phyloP scores from a whole-genome alignment of 331 rosid genomes.

The Quercus tomentella region DNA sequence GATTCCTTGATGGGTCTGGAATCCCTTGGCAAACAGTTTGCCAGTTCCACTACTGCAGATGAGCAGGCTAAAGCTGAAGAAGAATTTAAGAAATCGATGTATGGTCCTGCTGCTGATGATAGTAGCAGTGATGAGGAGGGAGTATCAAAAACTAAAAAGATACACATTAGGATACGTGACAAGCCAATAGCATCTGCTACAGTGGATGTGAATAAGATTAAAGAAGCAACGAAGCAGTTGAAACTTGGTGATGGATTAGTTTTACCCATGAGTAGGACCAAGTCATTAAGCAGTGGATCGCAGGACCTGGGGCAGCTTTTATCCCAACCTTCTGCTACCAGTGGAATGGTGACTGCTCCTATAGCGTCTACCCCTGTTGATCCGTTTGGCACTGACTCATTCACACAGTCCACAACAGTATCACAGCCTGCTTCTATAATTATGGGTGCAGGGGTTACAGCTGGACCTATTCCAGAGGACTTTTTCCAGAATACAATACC shows the following conservation, averaged over 20 bases:
- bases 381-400: slow-evolving; percentile 57
- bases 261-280: slow-evolving; percentile 66
- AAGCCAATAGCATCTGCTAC: slow-evolving; percentile 65
- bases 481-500: slow-evolving; percentile 92
- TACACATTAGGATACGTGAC: slow-evolving; percentile 85
- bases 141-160: slow-evolving; percentile 66
- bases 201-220: slow-evolving; percentile 88
- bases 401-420: slow-evolving; percentile 42
- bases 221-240: slow-evolving; percentile 91
- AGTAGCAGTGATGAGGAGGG: slow-evolving; percentile 99
- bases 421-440: slow-evolving; percentile 47
- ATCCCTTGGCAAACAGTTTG: slow-evolving; percentile 48
- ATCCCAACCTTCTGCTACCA: slow-evolving; percentile 39
- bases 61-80: slow-evolving; percentile 96
- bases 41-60: slow-evolving; percentile 55
- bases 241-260: slow-evolving; percentile 72
- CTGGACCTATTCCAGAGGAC: slow-evolving; percentile 95
- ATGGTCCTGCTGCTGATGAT: slow-evolving; percentile 71
- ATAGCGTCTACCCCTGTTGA: slow-evolving; percentile 57
- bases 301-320: slow-evolving; percentile 78
- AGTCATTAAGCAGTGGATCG: slow-evolving; percentile 54
- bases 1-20: slow-evolving; percentile 63
- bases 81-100: slow-evolving; percentile 94
- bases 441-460: slow-evolving; percentile 42
- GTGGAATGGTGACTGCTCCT: slow-evolving; percentile 39